Evolutionary conservation across 495 filamentous ascomycete genomes (phyloP), one percentile per base, ranked within the genome.

Genomic region (Trypethelium eluteriae): DNA sequence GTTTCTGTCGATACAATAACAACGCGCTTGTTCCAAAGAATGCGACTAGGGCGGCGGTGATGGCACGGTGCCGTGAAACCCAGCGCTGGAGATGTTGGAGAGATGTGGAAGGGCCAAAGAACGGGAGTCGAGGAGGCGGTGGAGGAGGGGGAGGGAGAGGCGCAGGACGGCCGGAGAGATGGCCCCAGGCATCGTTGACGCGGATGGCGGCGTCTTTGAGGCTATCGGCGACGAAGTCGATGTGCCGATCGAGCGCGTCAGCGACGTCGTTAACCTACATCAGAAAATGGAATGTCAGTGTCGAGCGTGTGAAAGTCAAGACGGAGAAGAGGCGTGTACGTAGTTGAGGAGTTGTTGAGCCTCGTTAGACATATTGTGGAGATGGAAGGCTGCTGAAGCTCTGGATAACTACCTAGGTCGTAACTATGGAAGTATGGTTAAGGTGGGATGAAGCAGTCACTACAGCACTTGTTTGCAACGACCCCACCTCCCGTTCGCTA

Each of bases 171-270:
- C 34, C 69, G 63, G 38, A 62, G 47, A 7, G 70, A 67, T 39
- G 69, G 69, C 70, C 70, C 18, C 85, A 83, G 38, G 87, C 81
- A 62, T 80, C 82, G 71, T 81, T 73, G 63, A 86, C 82, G 18
- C 83, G 75, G 1, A 85, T 81, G 47, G 93, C 74, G 0, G 82
- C 79, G 47, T 90, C 84, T 67, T 88, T 81, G 39, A 94, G 72
- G 34, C 75, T 76, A 12, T 77, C 78, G 32, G 92, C 86, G 41
- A 88, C 85, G 63, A 81, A 75, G 70, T 96, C 90, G 74, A 93
- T 84, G 62, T 90, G 82, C 56, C 81, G 81, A 73, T 96, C 89
- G 75, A 96, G 84, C 49, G 86, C 86, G 64, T 92, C 87, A 67
- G 90, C 89, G 68, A 89, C 84, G 38, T 87, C 78, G 69, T 68